Evolutionary conservation across 305 asterid genomes (phyloP).

Genomic region (Fraxinus velutina): DNA sequence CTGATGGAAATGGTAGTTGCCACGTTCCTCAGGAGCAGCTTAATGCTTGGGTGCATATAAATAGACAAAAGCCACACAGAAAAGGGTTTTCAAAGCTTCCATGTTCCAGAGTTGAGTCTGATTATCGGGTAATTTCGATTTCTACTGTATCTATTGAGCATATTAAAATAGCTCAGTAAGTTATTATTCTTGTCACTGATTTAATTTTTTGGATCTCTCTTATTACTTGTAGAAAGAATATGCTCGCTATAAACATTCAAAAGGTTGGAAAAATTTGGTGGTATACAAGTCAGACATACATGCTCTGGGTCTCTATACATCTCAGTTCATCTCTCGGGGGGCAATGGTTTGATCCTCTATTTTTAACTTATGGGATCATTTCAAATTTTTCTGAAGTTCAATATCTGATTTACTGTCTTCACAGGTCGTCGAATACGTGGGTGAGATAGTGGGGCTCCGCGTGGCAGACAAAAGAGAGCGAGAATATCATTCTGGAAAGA

Average conservation of each 20-base stretch:
- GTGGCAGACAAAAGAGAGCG: constrained; percentile 67
- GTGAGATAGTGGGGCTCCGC: constrained; percentile 63
- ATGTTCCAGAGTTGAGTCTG: constrained; percentile 39
- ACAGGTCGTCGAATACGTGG: constrained; percentile 69
- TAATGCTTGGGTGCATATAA: constrained; percentile 62
- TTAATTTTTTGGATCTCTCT: constrained; percentile 17
- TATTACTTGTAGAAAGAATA: constrained; percentile 51
- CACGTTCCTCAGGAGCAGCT: constrained; percentile 70
- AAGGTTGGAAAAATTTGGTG: constrained; percentile 60
- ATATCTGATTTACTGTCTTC: constrained; percentile 9
- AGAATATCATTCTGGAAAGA: constrained; percentile 65
- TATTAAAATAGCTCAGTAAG: constrained; percentile 7
- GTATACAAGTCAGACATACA: constrained; percentile 71
- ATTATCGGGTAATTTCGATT: constrained; percentile 43
- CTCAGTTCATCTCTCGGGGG: constrained; percentile 51
- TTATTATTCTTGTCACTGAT: constrained; percentile 13
- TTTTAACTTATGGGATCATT: constrained; percentile 17
- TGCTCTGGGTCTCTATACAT: constrained; percentile 71
- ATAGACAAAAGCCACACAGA: constrained; percentile 38
- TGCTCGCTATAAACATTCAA: constrained; percentile 54
- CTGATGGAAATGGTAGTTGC: constrained; percentile 41
- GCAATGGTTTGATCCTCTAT: constrained; percentile 46
- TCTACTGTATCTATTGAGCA: constrained; percentile 6
- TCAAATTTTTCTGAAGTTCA: neutral
- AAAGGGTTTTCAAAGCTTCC: constrained; percentile 37